A percentile compares a stretch with the other conserved stretches of the same genome.
These are phyloP conservation scores for Luvunga scandens DNA, from an alignment of 345 rosid species.

Conservation along the genomic window DNA sequence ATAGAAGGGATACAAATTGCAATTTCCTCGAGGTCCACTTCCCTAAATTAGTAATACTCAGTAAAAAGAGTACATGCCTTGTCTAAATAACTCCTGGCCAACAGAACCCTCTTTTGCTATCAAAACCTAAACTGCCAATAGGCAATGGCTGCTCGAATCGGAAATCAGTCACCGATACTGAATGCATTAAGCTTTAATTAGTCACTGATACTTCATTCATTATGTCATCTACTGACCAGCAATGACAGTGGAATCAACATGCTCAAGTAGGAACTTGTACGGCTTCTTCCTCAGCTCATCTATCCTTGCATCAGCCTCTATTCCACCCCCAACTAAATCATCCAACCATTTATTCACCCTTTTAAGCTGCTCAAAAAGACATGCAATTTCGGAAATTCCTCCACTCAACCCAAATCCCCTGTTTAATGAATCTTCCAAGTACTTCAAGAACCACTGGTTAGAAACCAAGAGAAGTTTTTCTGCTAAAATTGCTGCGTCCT, in stretches of 20 bases:
- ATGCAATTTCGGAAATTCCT: slow-evolving; percentile 24
- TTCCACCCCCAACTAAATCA: slow-evolving; percentile 19
- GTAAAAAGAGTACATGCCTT: not conserved
- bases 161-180: slow-evolving; percentile 1
- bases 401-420: slow-evolving; percentile 23
- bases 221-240: slow-evolving; percentile 16
- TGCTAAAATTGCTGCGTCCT: too few relatives aligned
- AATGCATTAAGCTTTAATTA: not conserved
- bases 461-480: too few relatives aligned
- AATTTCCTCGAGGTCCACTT: not conserved
- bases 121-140: not conserved
- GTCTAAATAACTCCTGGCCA: not conserved
- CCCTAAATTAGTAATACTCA: not conserved
- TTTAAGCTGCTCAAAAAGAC: slow-evolving; percentile 37
- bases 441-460: too few relatives aligned
- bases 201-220: not conserved
- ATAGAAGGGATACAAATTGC: not conserved
- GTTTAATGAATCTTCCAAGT: too few relatives aligned
- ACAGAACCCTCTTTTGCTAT: not conserved
- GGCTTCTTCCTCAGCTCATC: slow-evolving; percentile 43
- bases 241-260: slow-evolving; percentile 29
- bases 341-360: slow-evolving; percentile 44
- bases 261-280: slow-evolving; percentile 34
- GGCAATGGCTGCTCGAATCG: not conserved
- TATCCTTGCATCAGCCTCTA: slow-evolving; percentile 26